Evolutionary conservation across 148 eudicot genomes (phyloP).

Genomic region (Gaultheria prostrata): DNA sequence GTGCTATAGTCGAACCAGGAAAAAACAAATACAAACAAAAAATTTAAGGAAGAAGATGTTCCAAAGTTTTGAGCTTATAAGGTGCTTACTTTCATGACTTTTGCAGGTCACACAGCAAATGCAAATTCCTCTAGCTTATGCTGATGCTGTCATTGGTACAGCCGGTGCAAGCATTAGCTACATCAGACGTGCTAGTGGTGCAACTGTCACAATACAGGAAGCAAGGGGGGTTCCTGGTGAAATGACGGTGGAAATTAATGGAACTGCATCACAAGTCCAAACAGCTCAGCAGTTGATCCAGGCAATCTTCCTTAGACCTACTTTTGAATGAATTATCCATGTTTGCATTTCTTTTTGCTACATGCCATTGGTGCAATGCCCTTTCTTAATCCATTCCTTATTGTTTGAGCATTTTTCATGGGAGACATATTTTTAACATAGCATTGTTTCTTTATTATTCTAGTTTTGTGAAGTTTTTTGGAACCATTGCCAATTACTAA

Average conservation of each 20-base stretch:
- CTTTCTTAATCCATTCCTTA: conserved; percentile 8
- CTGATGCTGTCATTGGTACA: conserved; percentile 92
- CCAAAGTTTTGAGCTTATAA: not conserved
- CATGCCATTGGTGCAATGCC: not conserved
- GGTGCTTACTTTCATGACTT: not conserved
- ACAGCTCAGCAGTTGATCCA: conserved; percentile 90
- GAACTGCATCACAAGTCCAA: conserved; percentile 89
- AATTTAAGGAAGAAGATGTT: not conserved
- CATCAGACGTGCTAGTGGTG: conserved; percentile 91
- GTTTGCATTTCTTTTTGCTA: not conserved
- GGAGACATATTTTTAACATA: not conserved
- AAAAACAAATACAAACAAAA: not conserved
- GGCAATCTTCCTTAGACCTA: conserved; percentile 34
- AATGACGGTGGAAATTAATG: conserved; percentile 92
- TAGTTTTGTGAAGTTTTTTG: not conserved
- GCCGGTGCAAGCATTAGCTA: conserved; percentile 81
- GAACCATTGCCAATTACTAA: not conserved
- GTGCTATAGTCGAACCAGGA: not conserved
- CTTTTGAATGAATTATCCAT: not conserved
- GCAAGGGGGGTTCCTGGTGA: conserved; percentile 83
- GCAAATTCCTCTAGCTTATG: conserved; percentile 80
- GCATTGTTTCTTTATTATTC: not conserved
- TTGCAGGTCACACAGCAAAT: conserved; percentile 75
- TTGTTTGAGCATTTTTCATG: not conserved
- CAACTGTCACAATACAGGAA: conserved; percentile 92